A percentile compares a stretch with the other conserved stretches of the same genome.
Evolutionary conservation across 805 yeast species (phyloP).

Genomic region (Candida gorgasii): DNA sequence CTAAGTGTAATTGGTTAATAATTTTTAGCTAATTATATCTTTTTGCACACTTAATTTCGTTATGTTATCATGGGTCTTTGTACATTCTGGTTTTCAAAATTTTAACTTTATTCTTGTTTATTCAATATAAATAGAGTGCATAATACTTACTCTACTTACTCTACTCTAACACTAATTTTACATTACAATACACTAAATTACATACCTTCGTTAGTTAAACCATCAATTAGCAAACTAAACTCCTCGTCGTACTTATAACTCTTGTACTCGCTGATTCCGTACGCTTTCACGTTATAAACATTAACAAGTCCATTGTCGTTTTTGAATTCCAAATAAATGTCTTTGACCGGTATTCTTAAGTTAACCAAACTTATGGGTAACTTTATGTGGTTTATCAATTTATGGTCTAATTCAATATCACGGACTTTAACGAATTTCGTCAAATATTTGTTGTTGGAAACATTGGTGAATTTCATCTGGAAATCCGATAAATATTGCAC

Average conservation of each 20-base stretch:
- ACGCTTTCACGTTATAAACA: slow-evolving; percentile 26
- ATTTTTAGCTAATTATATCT: neutral
- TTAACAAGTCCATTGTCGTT: slow-evolving; percentile 13
- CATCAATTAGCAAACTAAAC: slow-evolving; percentile 20
- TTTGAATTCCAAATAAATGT: slow-evolving; percentile 31
- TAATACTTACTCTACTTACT: neutral
- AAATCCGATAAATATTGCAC: slow-evolving; percentile 20
- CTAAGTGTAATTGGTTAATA: slow-evolving; percentile 2
- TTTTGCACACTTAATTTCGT: slow-evolving; percentile 11
- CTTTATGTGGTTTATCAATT: slow-evolving; percentile 26
- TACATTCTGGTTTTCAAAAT: slow-evolving; percentile 10
- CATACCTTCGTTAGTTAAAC: slow-evolving; percentile 4
- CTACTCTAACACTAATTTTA: no score
- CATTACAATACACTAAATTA: neutral
- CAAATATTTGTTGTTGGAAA: slow-evolving; percentile 26
- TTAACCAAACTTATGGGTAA: slow-evolving; percentile 37
- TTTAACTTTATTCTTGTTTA: slow-evolving; percentile 6
- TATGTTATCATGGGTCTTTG: slow-evolving; percentile 6
- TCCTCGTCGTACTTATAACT: slow-evolving; percentile 25
- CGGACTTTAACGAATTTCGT: slow-evolving; percentile 32
- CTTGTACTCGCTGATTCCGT: slow-evolving; percentile 31
- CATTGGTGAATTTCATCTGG: slow-evolving; percentile 11
- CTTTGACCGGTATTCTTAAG: slow-evolving; percentile 30
- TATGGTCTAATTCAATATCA: slow-evolving; percentile 19
- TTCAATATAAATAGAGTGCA: slow-evolving; percentile 3